phyloP scores from a whole-genome alignment of 805 yeast genomes.

The Saccharomyces jurei region DNA sequence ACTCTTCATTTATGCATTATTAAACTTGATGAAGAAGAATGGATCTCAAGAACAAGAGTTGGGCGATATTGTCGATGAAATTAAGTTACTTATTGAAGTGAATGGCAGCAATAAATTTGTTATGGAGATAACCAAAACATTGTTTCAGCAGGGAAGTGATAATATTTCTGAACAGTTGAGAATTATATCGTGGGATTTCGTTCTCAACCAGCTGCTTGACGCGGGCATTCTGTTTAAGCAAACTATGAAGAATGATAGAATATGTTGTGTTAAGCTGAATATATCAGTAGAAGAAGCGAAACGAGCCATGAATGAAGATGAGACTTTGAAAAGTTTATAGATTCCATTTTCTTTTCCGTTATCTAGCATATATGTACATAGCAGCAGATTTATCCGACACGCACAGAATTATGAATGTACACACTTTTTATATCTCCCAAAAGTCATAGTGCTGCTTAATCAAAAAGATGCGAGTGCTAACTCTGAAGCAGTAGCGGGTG shows the following conservation, averaged over 20 bases:
- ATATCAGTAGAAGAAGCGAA: conserved; percentile 64
- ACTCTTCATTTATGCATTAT: conserved; percentile 58
- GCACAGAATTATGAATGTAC: background rate
- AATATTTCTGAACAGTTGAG: conserved; percentile 41
- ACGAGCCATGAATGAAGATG: conserved; percentile 52
- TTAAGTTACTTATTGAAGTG: conserved; percentile 44
- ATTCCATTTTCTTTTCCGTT: background rate
- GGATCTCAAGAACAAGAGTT: conserved; percentile 64
- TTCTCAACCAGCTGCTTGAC: conserved; percentile 65
- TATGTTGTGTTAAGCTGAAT: conserved; percentile 53
- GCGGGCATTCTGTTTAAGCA: conserved; percentile 71
- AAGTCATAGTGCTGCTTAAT: background rate
- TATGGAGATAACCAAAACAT: conserved; percentile 27
- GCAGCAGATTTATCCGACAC: background rate
- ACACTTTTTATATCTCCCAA: background rate
- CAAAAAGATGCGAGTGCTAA: background rate
- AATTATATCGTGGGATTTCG: conserved; percentile 46
- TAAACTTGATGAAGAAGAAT: conserved; percentile 55
- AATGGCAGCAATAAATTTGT: conserved; percentile 27
- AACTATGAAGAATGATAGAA: conserved; percentile 58
- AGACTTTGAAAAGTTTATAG: conserved; percentile 31
- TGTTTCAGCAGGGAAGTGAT: conserved; percentile 30
- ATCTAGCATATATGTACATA: background rate
- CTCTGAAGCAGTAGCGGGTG: background rate
- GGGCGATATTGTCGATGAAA: conserved; percentile 75